A percentile compares a stretch with the other conserved stretches of the same genome.
Conservation (phyloP, 2,329 filamentous ascomycete genomes). For the Xylaria sp. region DNA sequence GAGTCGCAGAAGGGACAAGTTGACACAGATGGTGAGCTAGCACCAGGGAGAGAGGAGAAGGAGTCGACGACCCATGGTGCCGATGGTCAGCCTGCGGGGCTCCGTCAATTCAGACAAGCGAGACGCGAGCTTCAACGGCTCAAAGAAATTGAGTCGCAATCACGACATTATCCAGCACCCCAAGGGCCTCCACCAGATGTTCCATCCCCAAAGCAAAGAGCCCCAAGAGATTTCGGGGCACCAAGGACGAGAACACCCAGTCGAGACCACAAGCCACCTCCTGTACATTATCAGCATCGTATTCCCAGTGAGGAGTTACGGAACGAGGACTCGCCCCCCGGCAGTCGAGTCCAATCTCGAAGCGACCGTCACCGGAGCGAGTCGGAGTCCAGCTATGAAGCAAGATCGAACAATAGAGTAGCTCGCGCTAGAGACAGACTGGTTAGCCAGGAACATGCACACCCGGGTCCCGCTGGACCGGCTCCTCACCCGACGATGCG, state of each 20-base stretch:
- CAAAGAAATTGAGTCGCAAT: slow-evolving; percentile 63
- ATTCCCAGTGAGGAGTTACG: slow-evolving; percentile 57
- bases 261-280: slow-evolving; percentile 59
- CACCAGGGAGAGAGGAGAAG: slow-evolving; percentile 36
- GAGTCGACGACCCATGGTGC: slow-evolving; percentile 33
- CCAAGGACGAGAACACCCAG: slow-evolving; percentile 54
- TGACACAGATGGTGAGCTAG: slow-evolving; percentile 19
- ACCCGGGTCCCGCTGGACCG: slow-evolving; percentile 46
- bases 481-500: slow-evolving; percentile 52
- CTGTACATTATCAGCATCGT: slow-evolving; percentile 58
- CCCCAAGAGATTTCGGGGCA: slow-evolving; percentile 42
- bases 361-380: slow-evolving; percentile 64
- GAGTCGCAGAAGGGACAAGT: slow-evolving; percentile 34
- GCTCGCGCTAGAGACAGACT: slow-evolving; percentile 55
- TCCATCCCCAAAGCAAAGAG: slow-evolving; percentile 41
- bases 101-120: slow-evolving; percentile 68
- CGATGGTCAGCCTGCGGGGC: slow-evolving; percentile 58
- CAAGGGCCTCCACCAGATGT: slow-evolving; percentile 39
- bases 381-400: slow-evolving; percentile 64
- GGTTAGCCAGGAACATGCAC: slow-evolving; percentile 53
- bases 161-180: slow-evolving; percentile 54
- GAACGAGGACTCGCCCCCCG: slow-evolving; percentile 43
- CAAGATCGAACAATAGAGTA: slow-evolving; percentile 55
- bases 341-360: slow-evolving; percentile 46
- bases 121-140: slow-evolving; percentile 66